Base-by-base conservation (phyloP, 139 green algal genomes). In the Chlamydomonas sp. region DNA sequence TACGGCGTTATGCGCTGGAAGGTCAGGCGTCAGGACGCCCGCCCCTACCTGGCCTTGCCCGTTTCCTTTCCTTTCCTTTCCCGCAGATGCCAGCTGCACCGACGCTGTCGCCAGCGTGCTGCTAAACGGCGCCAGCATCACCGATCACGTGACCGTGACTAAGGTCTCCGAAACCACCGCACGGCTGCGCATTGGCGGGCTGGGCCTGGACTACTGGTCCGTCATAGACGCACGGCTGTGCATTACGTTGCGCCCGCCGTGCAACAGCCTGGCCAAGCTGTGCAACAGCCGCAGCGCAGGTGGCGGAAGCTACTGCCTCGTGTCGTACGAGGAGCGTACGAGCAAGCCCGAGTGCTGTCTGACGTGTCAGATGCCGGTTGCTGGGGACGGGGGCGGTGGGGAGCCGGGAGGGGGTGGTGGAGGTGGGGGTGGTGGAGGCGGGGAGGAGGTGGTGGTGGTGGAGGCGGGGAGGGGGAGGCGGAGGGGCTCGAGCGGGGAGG, bases 301-400 rank as follows among this genome's bases (percentile, higher is more conserved):
- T 0, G 73, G 83, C n/a, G 57, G 16, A 16, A 88, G 63, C 63
- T 88, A 88, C 63, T 88, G 83, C 83, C 63, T 81, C 0, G 72
- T 88, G 62, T 82, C 73, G 62, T 88, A 88, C 74, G 83, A 88
- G 62, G 62, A 87, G 61, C 62, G 66, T 72, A 8, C 16, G 12
- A 4, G n/a, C 2, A 62, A 74, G 10, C 57, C 62, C 58, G 49
- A 61, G 83, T 88, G 83, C 57, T 88, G 83, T 63, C 2, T 14
- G 14, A 88, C 83, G 2, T 88, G 83, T 17, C 83, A 88, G 74
- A 16, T 88, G 63, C 83, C 83, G 17, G 83, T 88, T 3, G 72
- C 31, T 20, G 83, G 66, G 31, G 83, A 72, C 10, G 60, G 60
- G 14, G 61, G 71, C 12, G 71, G 69, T 49, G 74, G 63, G 9